A percentile compares a stretch with the other conserved stretches of the same genome.
phyloP scores from a whole-genome alignment of 345 rosid species.

The Turritis glabra region DNA sequence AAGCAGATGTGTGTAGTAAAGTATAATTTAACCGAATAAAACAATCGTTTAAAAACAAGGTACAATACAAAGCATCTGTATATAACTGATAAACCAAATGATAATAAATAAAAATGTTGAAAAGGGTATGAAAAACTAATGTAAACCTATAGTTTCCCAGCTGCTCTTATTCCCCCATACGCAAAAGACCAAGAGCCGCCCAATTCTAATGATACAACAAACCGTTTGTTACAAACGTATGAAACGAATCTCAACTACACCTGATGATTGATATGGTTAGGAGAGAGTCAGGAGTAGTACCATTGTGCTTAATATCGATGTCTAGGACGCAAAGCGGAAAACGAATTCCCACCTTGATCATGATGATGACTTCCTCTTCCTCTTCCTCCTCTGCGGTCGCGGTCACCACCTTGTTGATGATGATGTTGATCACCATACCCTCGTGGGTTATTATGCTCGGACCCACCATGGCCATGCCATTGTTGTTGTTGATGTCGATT shows the following conservation, averaged over 20 bases:
- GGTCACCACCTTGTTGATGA: conserved; percentile 34
- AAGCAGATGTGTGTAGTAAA: not conserved
- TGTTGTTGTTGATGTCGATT: conserved; percentile 34
- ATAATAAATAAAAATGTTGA: not conserved
- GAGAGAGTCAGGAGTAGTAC: conserved; percentile 4
- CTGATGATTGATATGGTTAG: conserved; percentile 12
- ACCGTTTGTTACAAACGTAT: not conserved
- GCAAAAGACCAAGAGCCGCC: not conserved
- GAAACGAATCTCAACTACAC: conserved; percentile 21
- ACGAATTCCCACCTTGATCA: conserved; percentile 40
- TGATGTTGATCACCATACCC: conserved; percentile 36
- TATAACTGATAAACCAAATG: conserved; percentile 13
- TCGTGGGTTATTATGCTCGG: conserved; percentile 26
- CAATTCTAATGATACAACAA: conserved; percentile 33
- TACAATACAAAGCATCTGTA: conserved; percentile 10
- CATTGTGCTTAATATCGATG: conserved; percentile 22
- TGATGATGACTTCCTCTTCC: conserved; percentile 18
- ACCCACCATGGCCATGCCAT: conserved; percentile 32
- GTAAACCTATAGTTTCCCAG: conserved; percentile 17
- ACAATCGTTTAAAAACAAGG: conserved; percentile 1
- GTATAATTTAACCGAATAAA: not conserved
- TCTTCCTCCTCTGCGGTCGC: conserved; percentile 27
- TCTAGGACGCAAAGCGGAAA: conserved; percentile 40
- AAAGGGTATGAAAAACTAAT: not conserved
- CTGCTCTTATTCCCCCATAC: conserved; percentile 17